These are phyloP conservation scores for Sporodiniella umbellata DNA, from an alignment of 371 early-diverging fungal genomes.

Conservation along the genomic window DNA sequence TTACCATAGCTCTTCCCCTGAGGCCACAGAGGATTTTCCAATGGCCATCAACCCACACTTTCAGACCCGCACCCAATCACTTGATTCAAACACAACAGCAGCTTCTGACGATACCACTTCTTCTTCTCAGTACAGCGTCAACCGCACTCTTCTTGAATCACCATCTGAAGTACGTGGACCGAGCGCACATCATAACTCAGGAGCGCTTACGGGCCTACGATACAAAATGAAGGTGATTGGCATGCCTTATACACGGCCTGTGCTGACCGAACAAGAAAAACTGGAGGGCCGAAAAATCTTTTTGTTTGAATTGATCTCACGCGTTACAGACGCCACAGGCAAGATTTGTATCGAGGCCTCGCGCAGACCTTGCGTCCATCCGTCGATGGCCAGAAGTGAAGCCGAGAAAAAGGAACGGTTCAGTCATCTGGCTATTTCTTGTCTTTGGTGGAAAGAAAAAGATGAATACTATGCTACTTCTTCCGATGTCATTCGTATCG, in stretches of 20 bases:
- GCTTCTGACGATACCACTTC: too few relatives aligned
- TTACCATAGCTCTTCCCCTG: too few relatives aligned
- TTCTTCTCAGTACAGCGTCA: too few relatives aligned
- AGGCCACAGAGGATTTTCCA: too few relatives aligned
- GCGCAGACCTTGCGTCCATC: slow-evolving; percentile 25
- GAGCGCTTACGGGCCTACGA: too few relatives aligned
- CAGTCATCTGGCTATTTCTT: slow-evolving; percentile 66
- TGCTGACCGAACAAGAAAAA: not conserved
- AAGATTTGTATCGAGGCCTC: not conserved
- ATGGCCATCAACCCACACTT: too few relatives aligned
- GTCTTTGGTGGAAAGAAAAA: slow-evolving; percentile 75
- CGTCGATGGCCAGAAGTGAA: slow-evolving; percentile 3
- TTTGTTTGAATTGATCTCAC: not conserved
- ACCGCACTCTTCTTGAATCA: too few relatives aligned
- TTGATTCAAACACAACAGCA: too few relatives aligned
- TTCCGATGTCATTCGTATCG: slow-evolving; percentile 71
- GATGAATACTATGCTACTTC: slow-evolving; percentile 76
- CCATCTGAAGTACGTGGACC: too few relatives aligned
- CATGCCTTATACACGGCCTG: not conserved
- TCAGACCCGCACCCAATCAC: too few relatives aligned
- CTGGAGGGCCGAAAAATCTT: not conserved
- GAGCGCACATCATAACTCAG: too few relatives aligned
- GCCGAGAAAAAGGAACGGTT: slow-evolving; percentile 17
- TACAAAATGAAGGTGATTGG: not conserved
- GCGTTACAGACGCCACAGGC: not conserved